Percentiles rank a stretch among this genome's conserved stretches.
These are phyloP conservation scores for Sporothrix protearum DNA, from an alignment of 2,329 filamentous ascomycete genomes.

Conservation along the genomic window DNA sequence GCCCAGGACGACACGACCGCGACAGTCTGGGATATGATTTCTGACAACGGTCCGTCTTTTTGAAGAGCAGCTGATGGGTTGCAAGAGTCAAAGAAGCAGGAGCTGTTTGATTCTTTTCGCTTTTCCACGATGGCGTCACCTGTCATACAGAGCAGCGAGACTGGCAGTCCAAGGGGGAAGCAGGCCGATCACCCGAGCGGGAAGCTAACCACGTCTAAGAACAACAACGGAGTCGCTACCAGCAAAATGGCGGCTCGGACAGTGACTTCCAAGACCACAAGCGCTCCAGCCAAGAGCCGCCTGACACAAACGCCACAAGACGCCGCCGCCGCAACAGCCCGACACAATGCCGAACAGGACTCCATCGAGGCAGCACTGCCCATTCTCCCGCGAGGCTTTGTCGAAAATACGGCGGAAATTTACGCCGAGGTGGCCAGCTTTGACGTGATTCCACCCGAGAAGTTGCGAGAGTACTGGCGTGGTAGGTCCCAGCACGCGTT, in stretches of 20 bases:
- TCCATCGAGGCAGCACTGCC: conserved; percentile 33
- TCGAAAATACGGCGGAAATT: conserved; percentile 51
- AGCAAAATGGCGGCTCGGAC: neutral
- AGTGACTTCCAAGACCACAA: neutral
- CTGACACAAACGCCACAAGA: neutral
- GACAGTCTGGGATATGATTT: neutral
- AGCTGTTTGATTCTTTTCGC: neutral
- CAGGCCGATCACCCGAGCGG: neutral
- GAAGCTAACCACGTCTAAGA: neutral
- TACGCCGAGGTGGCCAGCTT: conserved; percentile 54
- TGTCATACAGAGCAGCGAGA: neutral
- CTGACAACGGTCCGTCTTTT: neutral
- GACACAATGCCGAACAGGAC: neutral
- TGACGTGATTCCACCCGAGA: conserved; percentile 48
- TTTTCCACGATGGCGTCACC: neutral
- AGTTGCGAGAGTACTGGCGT: conserved; percentile 56
- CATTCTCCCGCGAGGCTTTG: conserved; percentile 56
- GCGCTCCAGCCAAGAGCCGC: too few species aligned
- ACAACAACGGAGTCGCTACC: neutral
- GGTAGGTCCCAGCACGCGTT: conserved; percentile 43
- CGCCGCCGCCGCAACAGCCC: neutral
- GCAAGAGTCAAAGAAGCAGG: neutral
- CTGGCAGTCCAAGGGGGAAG: neutral
- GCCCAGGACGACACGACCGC: neutral
- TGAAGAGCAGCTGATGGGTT: neutral